Evolutionary conservation across 257 asterid genomes (phyloP).

Genomic region (Nicotiana attenuata): DNA sequence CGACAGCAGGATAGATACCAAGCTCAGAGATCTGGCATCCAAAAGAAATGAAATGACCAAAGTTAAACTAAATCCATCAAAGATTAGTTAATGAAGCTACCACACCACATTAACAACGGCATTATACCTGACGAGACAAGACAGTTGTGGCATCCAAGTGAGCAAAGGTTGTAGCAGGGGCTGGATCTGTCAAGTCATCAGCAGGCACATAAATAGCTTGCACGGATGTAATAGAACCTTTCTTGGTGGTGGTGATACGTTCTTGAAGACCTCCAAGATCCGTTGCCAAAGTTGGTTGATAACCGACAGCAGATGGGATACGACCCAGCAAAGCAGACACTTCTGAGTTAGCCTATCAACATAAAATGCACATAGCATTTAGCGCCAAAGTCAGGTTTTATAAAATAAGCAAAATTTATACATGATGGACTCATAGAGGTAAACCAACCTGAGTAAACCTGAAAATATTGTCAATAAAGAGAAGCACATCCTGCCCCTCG

Average conservation of each 20-base stretch:
- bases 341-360: slow-evolving; percentile 87
- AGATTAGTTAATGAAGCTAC: background rate
- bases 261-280: slow-evolving; percentile 99
- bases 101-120: background rate
- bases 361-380: background rate
- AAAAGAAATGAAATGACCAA: background rate
- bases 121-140: slow-evolving; percentile 73
- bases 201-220: slow-evolving; percentile 99
- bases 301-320: slow-evolving; percentile 99
- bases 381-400: background rate
- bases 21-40: slow-evolving; percentile 84
- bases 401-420: background rate
- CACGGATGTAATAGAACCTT: slow-evolving; percentile 94
- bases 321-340: slow-evolving; percentile 99
- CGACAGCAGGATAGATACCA: slow-evolving; percentile 98
- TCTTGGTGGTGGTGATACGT: slow-evolving; percentile 92
- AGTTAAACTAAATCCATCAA: background rate
- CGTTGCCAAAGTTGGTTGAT: slow-evolving; percentile 96
- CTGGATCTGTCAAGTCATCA: slow-evolving; percentile 99
- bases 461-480: slow-evolving; percentile 94
- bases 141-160: slow-evolving; percentile 99
- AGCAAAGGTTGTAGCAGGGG: slow-evolving; percentile 98
- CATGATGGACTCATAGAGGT: background rate
- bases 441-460: slow-evolving; percentile 81
- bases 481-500: slow-evolving; percentile 99